A percentile compares a stretch with the other conserved stretches of the same genome.
Evolutionary conservation across 257 asterid species (phyloP).

Genomic region (Forsythia viridissima): DNA sequence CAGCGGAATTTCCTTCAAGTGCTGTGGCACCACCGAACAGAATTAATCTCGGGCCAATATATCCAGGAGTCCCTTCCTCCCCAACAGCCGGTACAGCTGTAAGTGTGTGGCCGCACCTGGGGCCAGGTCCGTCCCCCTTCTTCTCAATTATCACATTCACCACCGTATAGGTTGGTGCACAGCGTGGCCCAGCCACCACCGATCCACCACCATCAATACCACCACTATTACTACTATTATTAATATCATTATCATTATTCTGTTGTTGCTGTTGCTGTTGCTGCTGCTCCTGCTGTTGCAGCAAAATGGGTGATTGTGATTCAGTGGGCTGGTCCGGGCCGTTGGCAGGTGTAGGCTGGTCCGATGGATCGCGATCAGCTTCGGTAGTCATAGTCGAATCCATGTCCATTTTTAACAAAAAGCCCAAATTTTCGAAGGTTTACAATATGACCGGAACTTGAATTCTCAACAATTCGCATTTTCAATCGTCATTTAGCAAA

Average conservation of each 20-base stretch:
- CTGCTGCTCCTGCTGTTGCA: slow-evolving; percentile 44
- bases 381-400: slow-evolving; percentile 77
- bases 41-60: slow-evolving; percentile 86
- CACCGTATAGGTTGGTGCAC: slow-evolving; percentile 81
- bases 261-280: slow-evolving; percentile 44
- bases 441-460: slow-evolving; percentile 53
- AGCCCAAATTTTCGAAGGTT: slow-evolving; percentile 48
- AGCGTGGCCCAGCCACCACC: slow-evolving; percentile 73
- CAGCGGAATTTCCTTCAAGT: slow-evolving; percentile 89
- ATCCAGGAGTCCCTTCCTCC: slow-evolving; percentile 82
- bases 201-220: slow-evolving; percentile 37
- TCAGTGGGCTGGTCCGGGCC: slow-evolving; percentile 39
- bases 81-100: slow-evolving; percentile 97
- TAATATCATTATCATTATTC: slow-evolving; percentile 33
- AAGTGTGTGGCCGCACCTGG: slow-evolving; percentile 93
- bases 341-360: slow-evolving; percentile 46
- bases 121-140: slow-evolving; percentile 97
- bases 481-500: slow-evolving; percentile 37
- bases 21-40: slow-evolving; percentile 98
- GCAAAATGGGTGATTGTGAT: slow-evolving; percentile 40
- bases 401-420: slow-evolving; percentile 64
- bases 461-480: slow-evolving; percentile 49
- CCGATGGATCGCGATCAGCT: slow-evolving; percentile 74
- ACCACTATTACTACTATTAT: slow-evolving; percentile 34
- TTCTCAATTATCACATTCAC: slow-evolving; percentile 78